Evolutionary conservation across 345 rosid genomes (phyloP), one percentile per base, ranked within the genome.

Genomic region (Mangifera indica): DNA sequence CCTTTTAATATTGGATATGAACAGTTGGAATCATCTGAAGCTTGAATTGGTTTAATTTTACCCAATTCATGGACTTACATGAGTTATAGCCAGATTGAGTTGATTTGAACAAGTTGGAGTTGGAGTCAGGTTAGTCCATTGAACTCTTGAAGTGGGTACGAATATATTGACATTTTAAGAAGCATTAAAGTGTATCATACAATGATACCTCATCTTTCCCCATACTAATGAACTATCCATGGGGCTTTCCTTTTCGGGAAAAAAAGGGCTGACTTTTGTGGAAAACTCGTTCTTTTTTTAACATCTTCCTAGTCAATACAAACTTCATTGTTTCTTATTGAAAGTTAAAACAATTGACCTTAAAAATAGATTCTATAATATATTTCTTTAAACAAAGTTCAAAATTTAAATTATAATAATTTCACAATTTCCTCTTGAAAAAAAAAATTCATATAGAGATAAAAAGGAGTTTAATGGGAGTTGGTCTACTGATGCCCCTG

Each of bases 11-110:
- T 70, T 71, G 70, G 63, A 62, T 73, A 60, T 78, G 71, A 55
- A 76, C 74, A 34, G 77, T 64, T 77, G 83, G 76, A 77, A 72
- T 73, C 60, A 42, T 60, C 63, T 45, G 72, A 80, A 74, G 75
- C 75, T 60, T 75, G 84, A 75, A 55, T 81, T 54, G 64, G 77
- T 76, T 71, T 54, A 64, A 45, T 56, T 73, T 75, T 68, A 51
- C 69, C 64, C 49, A 70, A 71, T 60, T 74, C 63, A 37, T 70
- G 81, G 74, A 67, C 77, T 75, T 58, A 74, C 42, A 21, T 72
- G 85, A 76, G 69, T 78, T 77, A 51, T 80, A 72, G 77, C 79
- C 45, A 48, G 71, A 71, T 66, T 77, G 75, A 73, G 70, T 77
- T 79, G 84, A 59, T 69, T 67, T 79, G 76, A 82, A 68, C 84